Conservation (phyloP, 306 rosid genomes). For the Vigna nakashimae region DNA sequence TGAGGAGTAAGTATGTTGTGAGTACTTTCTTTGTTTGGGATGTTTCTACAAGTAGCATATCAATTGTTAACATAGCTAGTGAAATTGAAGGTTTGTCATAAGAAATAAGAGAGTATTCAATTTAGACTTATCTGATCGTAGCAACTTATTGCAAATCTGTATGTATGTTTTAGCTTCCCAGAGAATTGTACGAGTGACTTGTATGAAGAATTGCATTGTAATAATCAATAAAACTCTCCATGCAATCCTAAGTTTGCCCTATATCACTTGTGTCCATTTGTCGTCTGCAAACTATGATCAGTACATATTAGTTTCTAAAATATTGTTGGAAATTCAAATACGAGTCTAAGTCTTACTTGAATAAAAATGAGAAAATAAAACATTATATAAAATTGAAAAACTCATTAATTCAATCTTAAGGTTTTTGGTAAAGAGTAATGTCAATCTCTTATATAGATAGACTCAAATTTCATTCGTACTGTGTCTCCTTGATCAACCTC, state of each 20-base stretch:
- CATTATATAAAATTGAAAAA: no score
- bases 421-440: no score
- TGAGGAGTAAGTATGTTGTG: conserved; percentile 61
- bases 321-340: no score
- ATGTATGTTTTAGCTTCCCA: conserved; percentile 40
- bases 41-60: conserved; percentile 46
- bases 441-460: no score
- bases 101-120: conserved; percentile 41
- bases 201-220: conserved; percentile 29
- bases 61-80: conserved; percentile 42
- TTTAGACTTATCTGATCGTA: conserved; percentile 42
- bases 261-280: no score
- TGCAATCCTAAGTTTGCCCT: conserved; percentile 16
- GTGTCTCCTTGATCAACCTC: no score
- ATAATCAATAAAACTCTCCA: conserved; percentile 27
- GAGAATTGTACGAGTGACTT: conserved; percentile 40
- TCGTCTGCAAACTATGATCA: no score
- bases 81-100: conserved; percentile 37
- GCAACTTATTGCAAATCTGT: conserved; percentile 40
- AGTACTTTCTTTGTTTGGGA: conserved; percentile 37
- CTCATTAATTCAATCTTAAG: no score
- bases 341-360: no score
- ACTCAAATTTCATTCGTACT: no score
- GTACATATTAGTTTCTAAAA: no score
- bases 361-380: no score